These are phyloP conservation scores for Saturnispora serradocipensis DNA, from an alignment of 805 yeast genomes.

Conservation along the genomic window DNA sequence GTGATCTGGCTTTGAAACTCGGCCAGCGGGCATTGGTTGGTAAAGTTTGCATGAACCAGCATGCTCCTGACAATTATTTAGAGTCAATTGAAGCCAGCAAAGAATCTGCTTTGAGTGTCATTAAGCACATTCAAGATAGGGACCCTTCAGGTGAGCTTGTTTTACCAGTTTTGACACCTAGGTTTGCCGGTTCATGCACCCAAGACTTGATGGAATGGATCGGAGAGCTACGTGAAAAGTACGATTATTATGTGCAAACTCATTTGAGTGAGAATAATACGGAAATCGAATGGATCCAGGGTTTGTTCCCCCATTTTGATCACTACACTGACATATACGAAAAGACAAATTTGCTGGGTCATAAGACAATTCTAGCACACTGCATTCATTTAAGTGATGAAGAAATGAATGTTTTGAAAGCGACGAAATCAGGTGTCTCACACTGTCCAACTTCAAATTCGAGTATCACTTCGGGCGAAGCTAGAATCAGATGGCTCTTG, in stretches of 20 bases:
- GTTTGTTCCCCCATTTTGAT: conserved; percentile 61
- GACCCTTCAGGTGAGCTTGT: conserved; percentile 48
- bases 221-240: conserved; percentile 44
- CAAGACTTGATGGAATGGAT: conserved; percentile 50
- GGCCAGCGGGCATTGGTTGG: conserved; percentile 92
- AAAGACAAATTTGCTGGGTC: conserved; percentile 46
- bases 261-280: conserved; percentile 76
- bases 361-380: conserved; percentile 78
- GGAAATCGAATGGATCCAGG: conserved; percentile 67
- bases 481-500: conserved; percentile 64
- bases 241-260: conserved; percentile 68
- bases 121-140: conserved; percentile 43
- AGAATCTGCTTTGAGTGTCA: conserved; percentile 43
- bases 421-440: conserved; percentile 58
- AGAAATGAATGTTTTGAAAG: conserved; percentile 52
- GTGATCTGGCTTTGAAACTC: conserved; percentile 50
- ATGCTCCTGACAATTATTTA: conserved; percentile 63
- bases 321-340: conserved; percentile 75
- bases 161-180: conserved; percentile 77
- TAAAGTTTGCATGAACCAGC: conserved; percentile 86
- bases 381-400: conserved; percentile 64
- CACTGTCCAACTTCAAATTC: conserved; percentile 94
- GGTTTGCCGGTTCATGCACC: conserved; percentile 88
- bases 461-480: conserved; percentile 83
- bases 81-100: conserved; percentile 49